phyloP scores from a whole-genome alignment of 192 early-diverging fungal species.

The Geranomyces variabilis region DNA sequence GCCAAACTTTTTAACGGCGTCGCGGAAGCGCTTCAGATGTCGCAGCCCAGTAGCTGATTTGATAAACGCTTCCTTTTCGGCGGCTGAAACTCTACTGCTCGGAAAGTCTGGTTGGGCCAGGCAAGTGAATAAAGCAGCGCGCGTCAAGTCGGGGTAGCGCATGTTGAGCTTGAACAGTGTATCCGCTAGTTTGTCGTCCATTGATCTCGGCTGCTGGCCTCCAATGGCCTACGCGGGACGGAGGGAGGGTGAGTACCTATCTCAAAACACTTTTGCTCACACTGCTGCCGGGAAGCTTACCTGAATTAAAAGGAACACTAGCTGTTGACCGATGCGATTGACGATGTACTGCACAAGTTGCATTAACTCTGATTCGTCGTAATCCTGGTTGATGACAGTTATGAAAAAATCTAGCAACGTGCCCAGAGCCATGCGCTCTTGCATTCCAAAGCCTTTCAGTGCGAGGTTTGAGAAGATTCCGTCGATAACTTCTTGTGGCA shows the following conservation, averaged over 20 bases:
- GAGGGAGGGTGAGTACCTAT: too few species aligned
- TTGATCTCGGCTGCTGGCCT: constrained; percentile 22
- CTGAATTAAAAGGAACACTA: constrained; percentile 6
- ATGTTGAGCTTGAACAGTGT: constrained; percentile 23
- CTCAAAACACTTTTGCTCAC: not conserved
- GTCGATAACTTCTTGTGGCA: constrained; percentile 26
- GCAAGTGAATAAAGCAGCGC: constrained; percentile 15
- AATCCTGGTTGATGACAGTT: constrained; percentile 1
- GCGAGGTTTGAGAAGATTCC: constrained; percentile 27
- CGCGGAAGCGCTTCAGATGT: constrained; percentile 22
- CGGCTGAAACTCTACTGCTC: constrained; percentile 4
- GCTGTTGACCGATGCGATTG: not conserved
- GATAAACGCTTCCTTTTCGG: constrained; percentile 32
- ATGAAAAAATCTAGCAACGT: constrained; percentile 36
- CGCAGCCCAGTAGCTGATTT: constrained; percentile 22
- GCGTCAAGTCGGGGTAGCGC: constrained; percentile 30
- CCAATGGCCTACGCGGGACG: constrained; percentile 17
- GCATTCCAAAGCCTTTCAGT: constrained; percentile 22
- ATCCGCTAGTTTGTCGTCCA: constrained; percentile 21
- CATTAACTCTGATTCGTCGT: constrained; percentile 1
- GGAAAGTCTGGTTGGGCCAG: constrained; percentile 31
- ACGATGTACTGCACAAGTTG: not conserved
- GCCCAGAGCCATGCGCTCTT: constrained; percentile 34
- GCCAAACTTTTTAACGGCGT: constrained; percentile 31
- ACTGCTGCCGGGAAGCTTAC: not conserved